Base-by-base conservation (phyloP, 75 land plant genomes). In the Selaginella moellendorffii region DNA sequence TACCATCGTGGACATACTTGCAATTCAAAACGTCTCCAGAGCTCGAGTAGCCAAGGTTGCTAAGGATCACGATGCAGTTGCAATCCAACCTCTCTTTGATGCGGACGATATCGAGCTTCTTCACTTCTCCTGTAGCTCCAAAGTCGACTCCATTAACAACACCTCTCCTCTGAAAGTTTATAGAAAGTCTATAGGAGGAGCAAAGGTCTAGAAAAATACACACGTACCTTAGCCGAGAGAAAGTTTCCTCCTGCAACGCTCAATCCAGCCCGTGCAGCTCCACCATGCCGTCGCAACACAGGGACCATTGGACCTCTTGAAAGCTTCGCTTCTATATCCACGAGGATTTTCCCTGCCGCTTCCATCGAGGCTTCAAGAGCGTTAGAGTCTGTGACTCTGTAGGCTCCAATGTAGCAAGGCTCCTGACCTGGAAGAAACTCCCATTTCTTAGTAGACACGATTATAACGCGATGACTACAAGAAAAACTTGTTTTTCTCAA, bases 1-100 rank as follows among this genome's bases (percentile, higher is more conserved):
- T 31, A 23, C 30, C 30, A 30, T 30, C 1, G 1, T 27, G 25
- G 52, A 69, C 96, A 68, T 86, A 95, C 99, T 95, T 95, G 97
- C 99, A 95, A 68, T 95, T 95, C 56, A 95, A 53, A 56, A 89
- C 97, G 75, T 95, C 85, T 71, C 99, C 99, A 70, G 97, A 73
- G 51, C 90, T 86, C 61, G 96, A 89, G 71, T 79, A 90, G 2
- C 99, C 97, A 52, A 95, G 69, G 66, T 95, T 95, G 79, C 82
- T 81, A 26, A 95, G 68, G 54, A 95, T 64, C 1, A 90, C 97
- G 42, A 95, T 79, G 72, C 97, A 86, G 65, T 83, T 84, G 63
- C 58, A 75, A 29, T 86, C 88, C 30, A 95, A 83, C 62, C 85
- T 80, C 66, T 89, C 87, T 31, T 79, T 69, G 63, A 95, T 89